These are phyloP conservation scores for Talaromyces sp. DNA, from an alignment of 2,329 filamentous ascomycete genomes.

Conservation along the genomic window DNA sequence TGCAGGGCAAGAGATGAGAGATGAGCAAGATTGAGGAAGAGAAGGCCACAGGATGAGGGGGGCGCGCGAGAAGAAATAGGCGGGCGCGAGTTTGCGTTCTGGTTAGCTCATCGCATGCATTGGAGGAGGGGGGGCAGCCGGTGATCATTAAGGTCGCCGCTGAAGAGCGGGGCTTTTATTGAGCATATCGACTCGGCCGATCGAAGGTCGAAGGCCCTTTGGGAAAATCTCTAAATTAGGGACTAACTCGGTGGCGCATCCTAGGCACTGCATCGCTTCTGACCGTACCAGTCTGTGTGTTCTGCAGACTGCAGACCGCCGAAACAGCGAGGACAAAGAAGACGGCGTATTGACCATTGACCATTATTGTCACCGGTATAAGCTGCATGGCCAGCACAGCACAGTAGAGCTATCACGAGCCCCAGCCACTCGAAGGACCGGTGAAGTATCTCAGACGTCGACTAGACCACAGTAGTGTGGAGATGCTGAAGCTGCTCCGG, in stretches of 20 bases:
- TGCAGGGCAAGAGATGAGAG: not conserved
- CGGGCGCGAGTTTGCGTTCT: constrained; percentile 2
- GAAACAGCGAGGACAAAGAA: not conserved
- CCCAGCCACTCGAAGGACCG: not conserved
- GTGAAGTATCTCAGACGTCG: not conserved
- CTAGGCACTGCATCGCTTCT: not conserved
- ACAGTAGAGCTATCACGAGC: not conserved
- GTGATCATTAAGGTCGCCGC: constrained; percentile 7
- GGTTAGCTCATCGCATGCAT: not conserved
- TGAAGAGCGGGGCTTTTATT: not conserved
- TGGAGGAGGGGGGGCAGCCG: constrained; percentile 10
- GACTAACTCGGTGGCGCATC: not conserved
- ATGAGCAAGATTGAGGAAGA: not conserved
- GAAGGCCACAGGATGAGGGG: not conserved
- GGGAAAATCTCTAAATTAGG: not conserved
- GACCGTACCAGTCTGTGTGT: not conserved
- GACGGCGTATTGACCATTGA: not conserved
- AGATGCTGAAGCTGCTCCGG: constrained; percentile 86
- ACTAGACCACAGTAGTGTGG: not conserved
- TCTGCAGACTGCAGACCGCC: not conserved
- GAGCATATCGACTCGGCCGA: not conserved
- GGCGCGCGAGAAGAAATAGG: not conserved
- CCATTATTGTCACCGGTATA: not conserved
- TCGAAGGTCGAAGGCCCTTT: not conserved
- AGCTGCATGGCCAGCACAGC: not conserved